Percentiles rank a stretch among this genome's conserved stretches.
phyloP scores from a whole-genome alignment of 768 basidiomycete genomes.

The Suillus brevipes region DNA sequence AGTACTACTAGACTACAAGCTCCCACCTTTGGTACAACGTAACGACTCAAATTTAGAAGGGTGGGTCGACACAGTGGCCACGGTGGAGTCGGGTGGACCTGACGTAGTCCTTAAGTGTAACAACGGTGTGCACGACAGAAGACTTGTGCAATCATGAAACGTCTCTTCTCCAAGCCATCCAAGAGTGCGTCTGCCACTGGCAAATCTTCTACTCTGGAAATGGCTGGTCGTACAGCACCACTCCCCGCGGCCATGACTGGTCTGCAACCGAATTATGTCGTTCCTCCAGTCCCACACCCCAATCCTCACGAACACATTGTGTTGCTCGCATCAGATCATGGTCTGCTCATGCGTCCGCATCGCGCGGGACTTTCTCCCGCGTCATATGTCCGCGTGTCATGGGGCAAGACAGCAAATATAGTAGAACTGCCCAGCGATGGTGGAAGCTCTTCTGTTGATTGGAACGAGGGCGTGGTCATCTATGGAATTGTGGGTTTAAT shows the following conservation, averaged over 20 bases:
- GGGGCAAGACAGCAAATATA: conserved; percentile 58
- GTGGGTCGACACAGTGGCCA: neutral
- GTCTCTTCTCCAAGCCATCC: conserved; percentile 26
- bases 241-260: conserved; percentile 16
- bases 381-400: conserved; percentile 52
- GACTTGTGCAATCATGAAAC: conserved; percentile 30
- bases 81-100: neutral
- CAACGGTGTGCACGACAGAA: neutral
- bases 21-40: neutral
- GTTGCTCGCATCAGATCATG: conserved; percentile 56
- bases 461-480: conserved; percentile 58
- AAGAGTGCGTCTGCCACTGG: conserved; percentile 9
- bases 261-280: conserved; percentile 62
- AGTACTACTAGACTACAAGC: neutral
- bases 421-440: conserved; percentile 46
- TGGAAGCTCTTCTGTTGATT: conserved; percentile 43
- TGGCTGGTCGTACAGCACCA: neutral
- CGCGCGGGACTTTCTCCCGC: conserved; percentile 25
- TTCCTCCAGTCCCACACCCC: conserved; percentile 76
- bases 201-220: neutral
- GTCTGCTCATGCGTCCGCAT: conserved; percentile 68
- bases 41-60: conserved; percentile 1
- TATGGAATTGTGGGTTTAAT: conserved; percentile 79
- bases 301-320: conserved; percentile 69
- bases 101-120: neutral